Base-by-base conservation (phyloP, 768 basidiomycete species). In the Kwoniella sp. region DNA sequence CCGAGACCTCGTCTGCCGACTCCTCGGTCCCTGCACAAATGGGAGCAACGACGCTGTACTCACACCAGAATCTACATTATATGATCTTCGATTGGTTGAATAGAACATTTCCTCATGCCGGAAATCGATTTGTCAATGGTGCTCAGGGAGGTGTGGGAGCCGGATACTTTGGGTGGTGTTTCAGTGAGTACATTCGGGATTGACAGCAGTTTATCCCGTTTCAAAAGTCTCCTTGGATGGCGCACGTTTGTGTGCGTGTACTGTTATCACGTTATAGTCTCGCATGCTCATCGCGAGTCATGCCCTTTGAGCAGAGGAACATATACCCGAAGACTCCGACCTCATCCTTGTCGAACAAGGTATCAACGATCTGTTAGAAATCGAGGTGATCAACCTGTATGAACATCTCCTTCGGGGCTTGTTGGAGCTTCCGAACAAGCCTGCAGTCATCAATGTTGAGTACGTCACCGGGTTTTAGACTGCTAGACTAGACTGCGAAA, bases 401-500 rank as follows among this genome's bases (percentile, higher is more conserved):
- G 74, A 76, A 48, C 62, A 67, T 25, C 55, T 76, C 3, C 48
- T 76, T 1, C 50, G 74, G 19, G 65, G 67, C 4, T 25, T 73
- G 21, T 21, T 76, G 50, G 68, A 76, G 46, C 49, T 72, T 15
- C 56, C 66, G 9, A 63, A 65, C 12, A 56, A 63, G 40, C 72
- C 76, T 9, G 74, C 74, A 24, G 64, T 79, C 25, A 73, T 75
- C 51, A 77, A 77, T 54, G 67, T 79, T 49, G 76, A 73, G 77
- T 79, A 55, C 44, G 70, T 70, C 48, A 12, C 15, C 6, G 30
- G 26, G 21, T 48, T 51, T 9, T 24, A 5, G 13, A 6, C 33
- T 33, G 33, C 13, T 13, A 33, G 33, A n/a, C n/a, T n/a, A n/a
- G n/a, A n/a, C n/a, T n/a, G n/a, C n/a, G n/a, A n/a, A n/a, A n/a